A percentile compares a stretch with the other conserved stretches of the same genome.
These are phyloP conservation scores for Thinopyrum obtusiflorum DNA, from an alignment of 202 grass and related monocot genomes.

Conservation along the genomic window DNA sequence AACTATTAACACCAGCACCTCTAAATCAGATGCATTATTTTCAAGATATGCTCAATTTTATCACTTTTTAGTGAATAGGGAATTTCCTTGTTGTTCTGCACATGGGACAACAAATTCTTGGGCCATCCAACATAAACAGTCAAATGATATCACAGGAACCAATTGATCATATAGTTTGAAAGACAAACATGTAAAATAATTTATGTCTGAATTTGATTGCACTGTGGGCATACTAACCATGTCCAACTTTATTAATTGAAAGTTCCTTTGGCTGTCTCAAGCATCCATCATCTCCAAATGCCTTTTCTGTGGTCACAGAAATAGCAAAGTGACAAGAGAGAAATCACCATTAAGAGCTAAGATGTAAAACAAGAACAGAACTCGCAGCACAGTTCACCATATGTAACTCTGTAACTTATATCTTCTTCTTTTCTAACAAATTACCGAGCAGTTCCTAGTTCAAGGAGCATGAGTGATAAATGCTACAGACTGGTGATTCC, in stretches of 20 bases:
- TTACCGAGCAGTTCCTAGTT: background rate
- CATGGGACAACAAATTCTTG: too few relatives aligned
- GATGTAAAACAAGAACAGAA: background rate
- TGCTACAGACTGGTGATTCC: background rate
- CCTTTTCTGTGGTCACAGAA: conserved; percentile 59
- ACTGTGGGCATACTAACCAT: conserved; percentile 55
- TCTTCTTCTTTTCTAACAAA: background rate
- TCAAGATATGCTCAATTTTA: background rate
- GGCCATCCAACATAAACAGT: background rate
- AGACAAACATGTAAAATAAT: background rate
- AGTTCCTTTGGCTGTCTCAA: conserved; percentile 90
- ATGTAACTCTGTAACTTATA: background rate
- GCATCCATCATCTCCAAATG: conserved; percentile 79
- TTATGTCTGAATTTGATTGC: background rate
- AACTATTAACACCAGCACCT: background rate
- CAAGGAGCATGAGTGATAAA: background rate
- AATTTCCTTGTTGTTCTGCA: background rate
- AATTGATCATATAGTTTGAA: background rate
- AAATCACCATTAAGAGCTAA: background rate
- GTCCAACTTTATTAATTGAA: conserved; percentile 97
- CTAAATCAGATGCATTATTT: background rate
- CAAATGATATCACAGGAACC: conserved; percentile 2
- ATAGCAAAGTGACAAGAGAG: background rate
- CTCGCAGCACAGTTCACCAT: background rate
- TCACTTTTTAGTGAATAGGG: background rate